Conservation (phyloP, 371 early-diverging fungal genomes). For the Capillidium rhysosporum region DNA sequence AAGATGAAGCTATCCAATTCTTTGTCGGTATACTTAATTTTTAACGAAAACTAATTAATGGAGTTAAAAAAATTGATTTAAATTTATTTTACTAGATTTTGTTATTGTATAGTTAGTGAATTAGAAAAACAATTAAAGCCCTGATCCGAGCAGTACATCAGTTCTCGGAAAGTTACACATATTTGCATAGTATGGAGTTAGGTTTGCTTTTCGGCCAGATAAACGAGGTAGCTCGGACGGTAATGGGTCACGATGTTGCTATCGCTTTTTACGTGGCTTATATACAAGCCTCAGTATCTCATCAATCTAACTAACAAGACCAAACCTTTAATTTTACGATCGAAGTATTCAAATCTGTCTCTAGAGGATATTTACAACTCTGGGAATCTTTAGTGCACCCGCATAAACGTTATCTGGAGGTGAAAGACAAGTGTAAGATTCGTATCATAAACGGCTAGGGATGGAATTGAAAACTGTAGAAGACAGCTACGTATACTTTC, state of each 20-base stretch:
- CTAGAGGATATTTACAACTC: not conserved
- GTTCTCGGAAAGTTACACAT: not conserved
- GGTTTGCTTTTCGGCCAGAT: not conserved
- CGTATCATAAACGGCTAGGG: not conserved
- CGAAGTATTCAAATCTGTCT: not conserved
- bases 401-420: not conserved
- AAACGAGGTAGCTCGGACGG: not conserved
- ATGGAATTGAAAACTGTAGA: not conserved
- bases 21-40: not conserved
- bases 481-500: not conserved
- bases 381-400: not conserved
- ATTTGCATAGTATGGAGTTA: not conserved
- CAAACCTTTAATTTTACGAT: too few species aligned
- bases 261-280: not conserved
- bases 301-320: too few species aligned
- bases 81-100: not conserved
- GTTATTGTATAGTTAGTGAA: not conserved
- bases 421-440: not conserved
- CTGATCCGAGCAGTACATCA: not conserved
- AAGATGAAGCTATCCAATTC: not conserved
- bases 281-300: not conserved
- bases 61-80: not conserved
- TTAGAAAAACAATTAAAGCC: not conserved
- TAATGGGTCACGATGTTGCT: not conserved
- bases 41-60: not conserved